A percentile compares a stretch with the other conserved stretches of the same genome.
Conservation (phyloP, 163 green algal species). For the Volvox carteri region DNA sequence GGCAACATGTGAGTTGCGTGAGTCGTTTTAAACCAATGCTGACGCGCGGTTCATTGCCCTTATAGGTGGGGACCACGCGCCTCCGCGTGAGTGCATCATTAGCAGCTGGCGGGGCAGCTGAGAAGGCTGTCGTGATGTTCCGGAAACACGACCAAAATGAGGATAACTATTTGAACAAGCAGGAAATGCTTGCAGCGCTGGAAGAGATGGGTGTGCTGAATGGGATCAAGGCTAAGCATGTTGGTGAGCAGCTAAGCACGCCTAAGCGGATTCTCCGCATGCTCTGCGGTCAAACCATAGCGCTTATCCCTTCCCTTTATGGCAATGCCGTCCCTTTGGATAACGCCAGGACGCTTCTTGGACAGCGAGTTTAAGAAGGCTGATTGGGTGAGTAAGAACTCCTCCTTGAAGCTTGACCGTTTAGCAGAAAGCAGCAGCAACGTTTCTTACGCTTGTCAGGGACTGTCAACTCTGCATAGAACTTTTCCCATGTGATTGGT, state of each 20-base stretch:
- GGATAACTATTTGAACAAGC: constrained; percentile 61
- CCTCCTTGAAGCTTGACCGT: not conserved
- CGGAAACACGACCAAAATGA: constrained; percentile 73
- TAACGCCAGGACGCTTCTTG: constrained; percentile 62
- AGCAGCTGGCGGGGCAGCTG: constrained; percentile 66
- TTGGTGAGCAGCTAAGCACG: constrained; percentile 61
- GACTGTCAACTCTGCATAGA: too few species aligned
- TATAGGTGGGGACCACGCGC: constrained; percentile 53
- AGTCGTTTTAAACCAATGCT: too few species aligned
- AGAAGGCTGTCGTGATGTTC: constrained; percentile 76
- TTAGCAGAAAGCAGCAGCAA: not conserved
- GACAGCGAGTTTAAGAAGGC: constrained; percentile 72
- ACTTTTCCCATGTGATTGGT: too few species aligned
- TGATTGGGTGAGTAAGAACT: constrained; percentile 51
- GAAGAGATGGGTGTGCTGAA: constrained; percentile 74
- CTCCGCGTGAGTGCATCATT: constrained; percentile 60
- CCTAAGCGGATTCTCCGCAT: not conserved
- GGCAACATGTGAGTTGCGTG: too few species aligned
- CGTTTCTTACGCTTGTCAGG: too few species aligned
- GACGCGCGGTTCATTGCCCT: not conserved
- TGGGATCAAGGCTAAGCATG: constrained; percentile 71
- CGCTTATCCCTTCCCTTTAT: not conserved
- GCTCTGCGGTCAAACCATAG: not conserved
- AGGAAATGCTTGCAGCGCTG: constrained; percentile 74
- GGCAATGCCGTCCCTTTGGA: not conserved